These are phyloP conservation scores for Solanum chacoense DNA, from an alignment of 305 asterid genomes.

Conservation along the genomic window DNA sequence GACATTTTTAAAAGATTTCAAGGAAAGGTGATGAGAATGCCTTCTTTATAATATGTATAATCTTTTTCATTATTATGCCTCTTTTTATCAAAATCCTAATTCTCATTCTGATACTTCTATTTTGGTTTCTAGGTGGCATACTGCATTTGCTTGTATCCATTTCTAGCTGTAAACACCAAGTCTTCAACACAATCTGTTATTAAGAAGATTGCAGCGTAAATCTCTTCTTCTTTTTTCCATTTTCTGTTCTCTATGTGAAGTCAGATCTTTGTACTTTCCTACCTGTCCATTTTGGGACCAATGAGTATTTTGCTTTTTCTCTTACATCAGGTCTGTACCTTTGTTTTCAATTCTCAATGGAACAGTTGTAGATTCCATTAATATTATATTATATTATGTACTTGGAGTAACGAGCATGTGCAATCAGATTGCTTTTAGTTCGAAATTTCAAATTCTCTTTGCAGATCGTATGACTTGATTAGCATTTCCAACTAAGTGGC, in stretches of 20 bases:
- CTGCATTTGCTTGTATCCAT: slow-evolving; percentile 67
- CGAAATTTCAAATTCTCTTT: background rate
- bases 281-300: background rate
- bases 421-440: background rate
- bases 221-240: slow-evolving; percentile 2
- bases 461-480: background rate
- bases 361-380: background rate
- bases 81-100: background rate
- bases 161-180: slow-evolving; percentile 55
- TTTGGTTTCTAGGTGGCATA: slow-evolving; percentile 41
- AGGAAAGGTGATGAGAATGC: slow-evolving; percentile 45
- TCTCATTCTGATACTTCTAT: background rate
- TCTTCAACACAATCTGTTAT: slow-evolving; percentile 52
- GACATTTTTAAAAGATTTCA: slow-evolving; percentile 51
- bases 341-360: background rate
- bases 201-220: slow-evolving; percentile 38
- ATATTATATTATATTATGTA: background rate
- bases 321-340: background rate
- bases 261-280: background rate
- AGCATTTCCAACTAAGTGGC: background rate
- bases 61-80: background rate
- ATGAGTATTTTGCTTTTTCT: background rate
- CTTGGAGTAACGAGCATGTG: background rate
- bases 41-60: background rate
- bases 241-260: background rate